Percentiles rank a stretch among this genome's conserved stretches.
Evolutionary conservation across 768 basidiomycete genomes (phyloP).

Genomic region (Lactarius akahatsu): DNA sequence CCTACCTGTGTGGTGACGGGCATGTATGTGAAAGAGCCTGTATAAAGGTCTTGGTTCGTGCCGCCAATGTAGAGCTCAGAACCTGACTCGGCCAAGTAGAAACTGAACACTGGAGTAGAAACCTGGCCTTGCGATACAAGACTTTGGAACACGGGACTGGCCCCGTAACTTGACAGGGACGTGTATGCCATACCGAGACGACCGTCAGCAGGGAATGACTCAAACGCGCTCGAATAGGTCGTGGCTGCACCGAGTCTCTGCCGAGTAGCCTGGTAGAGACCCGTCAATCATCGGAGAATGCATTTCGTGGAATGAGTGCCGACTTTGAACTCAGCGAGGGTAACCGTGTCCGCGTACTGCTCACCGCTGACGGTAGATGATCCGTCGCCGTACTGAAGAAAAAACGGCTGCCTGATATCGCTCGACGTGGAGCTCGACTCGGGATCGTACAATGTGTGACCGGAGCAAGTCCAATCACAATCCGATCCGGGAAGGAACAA

Average conservation of each 20-base stretch:
- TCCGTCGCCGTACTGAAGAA: constrained; percentile 42
- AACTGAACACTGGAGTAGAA: constrained; percentile 44
- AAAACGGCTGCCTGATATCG: constrained; percentile 33
- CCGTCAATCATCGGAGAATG: not conserved
- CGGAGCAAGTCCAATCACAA: constrained; percentile 36
- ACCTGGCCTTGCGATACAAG: constrained; percentile 41
- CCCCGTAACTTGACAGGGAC: constrained; percentile 31
- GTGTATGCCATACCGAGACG: constrained; percentile 43
- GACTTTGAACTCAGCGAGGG: constrained; percentile 37
- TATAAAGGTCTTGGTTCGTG: constrained; percentile 19
- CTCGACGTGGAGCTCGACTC: constrained; percentile 28
- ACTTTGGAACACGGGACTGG: constrained; percentile 39
- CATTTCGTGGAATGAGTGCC: not conserved
- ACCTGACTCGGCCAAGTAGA: constrained; percentile 46
- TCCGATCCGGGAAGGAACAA: constrained; percentile 37
- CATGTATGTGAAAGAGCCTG: constrained; percentile 19
- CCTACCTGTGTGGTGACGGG: constrained; percentile 6
- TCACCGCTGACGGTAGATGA: constrained; percentile 40
- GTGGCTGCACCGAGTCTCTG: constrained; percentile 50
- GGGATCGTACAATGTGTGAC: constrained; percentile 13
- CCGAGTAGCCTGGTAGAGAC: constrained; percentile 34
- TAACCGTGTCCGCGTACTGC: constrained; percentile 45
- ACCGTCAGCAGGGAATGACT: constrained; percentile 40
- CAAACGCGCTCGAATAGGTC: constrained; percentile 38
- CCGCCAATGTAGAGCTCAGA: constrained; percentile 38